Base-by-base conservation (phyloP, 2,329 filamentous ascomycete species). In the Beauveria pseudobassiana region DNA sequence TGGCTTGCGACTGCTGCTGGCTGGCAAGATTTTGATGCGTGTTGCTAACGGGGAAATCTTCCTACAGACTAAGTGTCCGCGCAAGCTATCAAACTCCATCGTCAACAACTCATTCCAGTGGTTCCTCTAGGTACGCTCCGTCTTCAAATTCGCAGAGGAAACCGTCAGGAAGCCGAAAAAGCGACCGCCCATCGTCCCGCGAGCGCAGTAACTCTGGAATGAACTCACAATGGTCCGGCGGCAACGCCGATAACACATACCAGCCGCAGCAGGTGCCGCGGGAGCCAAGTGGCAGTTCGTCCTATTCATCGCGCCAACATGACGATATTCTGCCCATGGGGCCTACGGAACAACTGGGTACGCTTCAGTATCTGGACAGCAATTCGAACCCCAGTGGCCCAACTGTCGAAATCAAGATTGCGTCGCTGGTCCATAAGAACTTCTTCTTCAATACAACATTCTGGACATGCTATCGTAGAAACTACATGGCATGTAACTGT, bases 381-480 rank as follows among this genome's bases (percentile, higher is more conserved):
- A 71, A 67, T 16, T 66, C 67, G 53, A 76, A 77, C 2, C 77
- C 79, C 1, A 81, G 95, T 3, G 59, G 42, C 14, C 5, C 9
- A 1, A 18, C 30, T 8, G 18, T 50, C 9, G 42, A 30, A 0
- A 26, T 45, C 18, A 40, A 90, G 16, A 90, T 96, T 65, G 81
- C 87, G 34, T 90, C 90, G 42, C 88, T 86, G 68, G 91, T 96
- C 63, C 90, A 96, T 72, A 96, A 96, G 69, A 92, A 92, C 0
- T 96, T 96, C 75, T 96, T 96, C 71, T 3, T 92, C 96, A 1
- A 4, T 30, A 30, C 3, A 61, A 81, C 84, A 20, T 90, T 93
- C 68, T 96, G 91, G 91, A 96, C 92, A 0, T 96, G 92, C 76
- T 96, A 96, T 72, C 83, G 92, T 40, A 83, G 93, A 49, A 96